A percentile compares a stretch with the other conserved stretches of the same genome.
phyloP scores from a whole-genome alignment of 108 stramenopile species.

The Cyclotella atomus region DNA sequence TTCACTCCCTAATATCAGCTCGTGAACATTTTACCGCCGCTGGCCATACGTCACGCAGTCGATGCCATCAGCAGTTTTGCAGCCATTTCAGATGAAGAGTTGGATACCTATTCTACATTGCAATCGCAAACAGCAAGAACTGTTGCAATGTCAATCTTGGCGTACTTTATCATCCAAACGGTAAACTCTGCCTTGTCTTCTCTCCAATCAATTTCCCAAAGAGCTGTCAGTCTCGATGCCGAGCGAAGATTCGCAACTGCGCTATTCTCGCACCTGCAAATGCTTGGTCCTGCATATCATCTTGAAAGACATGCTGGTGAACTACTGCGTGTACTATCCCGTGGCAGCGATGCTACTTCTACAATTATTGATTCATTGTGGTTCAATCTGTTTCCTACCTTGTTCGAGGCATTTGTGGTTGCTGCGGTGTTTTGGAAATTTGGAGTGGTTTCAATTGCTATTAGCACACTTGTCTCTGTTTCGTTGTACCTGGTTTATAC shows the following conservation, averaged over 20 bases:
- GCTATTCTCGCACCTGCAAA: conserved; percentile 45
- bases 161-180: conserved; percentile 30
- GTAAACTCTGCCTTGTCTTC: conserved; percentile 24
- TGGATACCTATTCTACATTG: background rate
- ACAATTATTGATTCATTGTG: conserved; percentile 39
- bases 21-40: conserved; percentile 44
- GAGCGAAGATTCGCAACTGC: conserved; percentile 42
- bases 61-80: conserved; percentile 39
- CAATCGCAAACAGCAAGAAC: conserved; percentile 15
- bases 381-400: conserved; percentile 45
- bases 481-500: conserved; percentile 37
- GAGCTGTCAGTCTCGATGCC: conserved; percentile 44
- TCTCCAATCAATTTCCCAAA: conserved; percentile 32
- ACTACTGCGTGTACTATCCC: conserved; percentile 36
- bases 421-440: conserved; percentile 47
- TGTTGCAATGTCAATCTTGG: conserved; percentile 25
- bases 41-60: conserved; percentile 52
- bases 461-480: conserved; percentile 35
- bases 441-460: conserved; percentile 35
- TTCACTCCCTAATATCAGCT: background rate
- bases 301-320: conserved; percentile 50
- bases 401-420: conserved; percentile 49
- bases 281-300: conserved; percentile 42
- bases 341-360: conserved; percentile 39
- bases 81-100: conserved; percentile 6